Evolutionary conservation across 371 early-diverging fungal species (phyloP), one percentile per base, ranked within the genome.

Genomic region (Funneliformis caledonium): DNA sequence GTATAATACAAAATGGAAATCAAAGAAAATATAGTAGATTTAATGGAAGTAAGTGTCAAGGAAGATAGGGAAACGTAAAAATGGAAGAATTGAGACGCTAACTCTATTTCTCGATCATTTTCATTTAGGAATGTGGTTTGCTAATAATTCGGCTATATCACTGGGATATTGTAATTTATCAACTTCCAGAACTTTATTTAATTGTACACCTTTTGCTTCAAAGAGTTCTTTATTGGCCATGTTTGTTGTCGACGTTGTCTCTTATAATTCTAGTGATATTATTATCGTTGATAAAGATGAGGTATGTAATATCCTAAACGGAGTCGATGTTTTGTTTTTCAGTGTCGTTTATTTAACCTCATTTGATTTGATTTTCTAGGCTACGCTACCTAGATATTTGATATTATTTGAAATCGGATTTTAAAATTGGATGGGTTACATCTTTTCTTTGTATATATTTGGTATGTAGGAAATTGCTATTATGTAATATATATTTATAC

Each of bases 61-160:
- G 8, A 9, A 16, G 8, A n/a, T 4, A 47, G 47, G 37, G 37
- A 1, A 37, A 2, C 1, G 3, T 37, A 37, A 37, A 37, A 3
- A 16, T 52, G 14, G 14, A 11, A 47, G 11, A 50, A 26, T 11
- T 26, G 2, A 62, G 7, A 62, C 9, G 9, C 22, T 10, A 62
- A 26, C 22, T 1, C 31, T 33, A 16, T 26, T 26, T 26, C 2
- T 62, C 26, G n/a, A 4, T 26, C 12, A 62, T 64, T 64, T 64
- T 31, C 19, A 43, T 43, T 33, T 14, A 77, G 67, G 67, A 52
- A 77, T 77, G 78, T 77, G 78, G 78, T 77, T 77, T 65, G 78
- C 78, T n/a, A 48, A 77, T 61, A 26, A 19, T 47, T 22, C 78
- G 19, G 22, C 43, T 14, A 65, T 65, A 10, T 77, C 78, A 16